These are phyloP conservation scores for Solanum peruvianum DNA, from an alignment of 257 asterid species.

Conservation along the genomic window DNA sequence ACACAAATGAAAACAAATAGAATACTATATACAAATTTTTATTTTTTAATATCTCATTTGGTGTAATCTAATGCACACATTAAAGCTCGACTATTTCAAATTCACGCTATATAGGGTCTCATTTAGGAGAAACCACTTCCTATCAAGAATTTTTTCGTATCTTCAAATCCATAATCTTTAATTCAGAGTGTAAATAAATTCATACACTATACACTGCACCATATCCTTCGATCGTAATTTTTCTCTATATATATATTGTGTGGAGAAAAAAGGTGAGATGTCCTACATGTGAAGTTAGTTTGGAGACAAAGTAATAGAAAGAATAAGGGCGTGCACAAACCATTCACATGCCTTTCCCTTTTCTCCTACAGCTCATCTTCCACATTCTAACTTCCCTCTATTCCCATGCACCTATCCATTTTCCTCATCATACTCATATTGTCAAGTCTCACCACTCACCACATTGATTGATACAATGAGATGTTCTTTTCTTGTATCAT, in stretches of 20 bases:
- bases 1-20: too few species aligned
- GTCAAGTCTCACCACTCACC: not conserved
- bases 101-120: accelerated
- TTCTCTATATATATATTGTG: not conserved
- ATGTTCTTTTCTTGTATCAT: too few species aligned
- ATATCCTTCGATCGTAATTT: too few species aligned
- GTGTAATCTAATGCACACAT: not conserved
- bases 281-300: constrained; percentile 58
- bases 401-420: constrained; percentile 2
- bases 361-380: constrained; percentile 50
- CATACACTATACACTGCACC: not conserved
- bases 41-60: too few species aligned
- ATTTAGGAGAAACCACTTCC: not conserved
- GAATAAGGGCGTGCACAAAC: constrained; percentile 40
- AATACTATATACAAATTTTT: too few species aligned
- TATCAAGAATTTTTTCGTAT: not conserved
- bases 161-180: too few species aligned
- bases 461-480: not conserved
- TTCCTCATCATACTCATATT: not conserved
- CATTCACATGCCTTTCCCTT: constrained; percentile 64
- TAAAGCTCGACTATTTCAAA: not conserved
- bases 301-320: constrained; percentile 48
- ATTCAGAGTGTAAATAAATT: too few species aligned
- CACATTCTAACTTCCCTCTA: not conserved
- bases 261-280: constrained; percentile 5